Percentiles rank a stretch among this genome's conserved stretches.
phyloP scores from a whole-genome alignment of 176 grass and related monocot genomes.

The Coix lacrymajobi region DNA sequence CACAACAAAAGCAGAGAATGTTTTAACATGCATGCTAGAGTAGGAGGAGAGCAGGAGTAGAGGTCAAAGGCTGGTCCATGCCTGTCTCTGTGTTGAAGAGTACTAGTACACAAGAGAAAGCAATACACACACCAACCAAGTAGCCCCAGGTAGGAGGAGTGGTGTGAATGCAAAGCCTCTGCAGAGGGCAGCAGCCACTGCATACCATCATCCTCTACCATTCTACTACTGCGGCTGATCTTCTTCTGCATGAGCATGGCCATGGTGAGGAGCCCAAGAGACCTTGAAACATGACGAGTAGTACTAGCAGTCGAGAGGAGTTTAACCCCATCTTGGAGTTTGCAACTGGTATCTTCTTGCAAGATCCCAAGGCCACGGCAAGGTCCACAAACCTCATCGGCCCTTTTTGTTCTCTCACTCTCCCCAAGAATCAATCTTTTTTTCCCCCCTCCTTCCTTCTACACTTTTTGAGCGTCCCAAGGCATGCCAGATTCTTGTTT shows the following conservation, averaged over 20 bases:
- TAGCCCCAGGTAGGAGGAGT: background rate
- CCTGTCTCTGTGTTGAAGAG: background rate
- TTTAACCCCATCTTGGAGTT: conserved; percentile 23
- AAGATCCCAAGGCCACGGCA: conserved; percentile 20
- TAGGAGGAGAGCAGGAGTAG: background rate
- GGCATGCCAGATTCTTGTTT: conserved; percentile 28
- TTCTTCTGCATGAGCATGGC: background rate
- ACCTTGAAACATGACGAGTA: background rate
- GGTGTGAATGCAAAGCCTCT: conserved; percentile 7
- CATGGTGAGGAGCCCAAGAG: conserved; percentile 13
- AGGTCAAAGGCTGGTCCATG: conserved; percentile 32
- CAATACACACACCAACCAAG: background rate
- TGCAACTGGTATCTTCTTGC: conserved; percentile 33
- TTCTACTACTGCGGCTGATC: background rate
- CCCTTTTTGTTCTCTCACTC: conserved; percentile 25
- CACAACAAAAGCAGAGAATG: background rate
- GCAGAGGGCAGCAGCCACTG: background rate
- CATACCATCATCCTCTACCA: background rate
- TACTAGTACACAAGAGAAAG: background rate
- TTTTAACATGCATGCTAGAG: background rate
- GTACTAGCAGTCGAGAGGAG: background rate
- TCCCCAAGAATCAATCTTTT: conserved; percentile 3
- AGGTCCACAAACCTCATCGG: conserved; percentile 16
- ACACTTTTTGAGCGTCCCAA: conserved; percentile 17
- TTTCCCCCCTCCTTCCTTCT: too few species aligned